Evolutionary conservation across 352 stramenopile genomes (phyloP).

Genomic region (Phytophthora europaea): DNA sequence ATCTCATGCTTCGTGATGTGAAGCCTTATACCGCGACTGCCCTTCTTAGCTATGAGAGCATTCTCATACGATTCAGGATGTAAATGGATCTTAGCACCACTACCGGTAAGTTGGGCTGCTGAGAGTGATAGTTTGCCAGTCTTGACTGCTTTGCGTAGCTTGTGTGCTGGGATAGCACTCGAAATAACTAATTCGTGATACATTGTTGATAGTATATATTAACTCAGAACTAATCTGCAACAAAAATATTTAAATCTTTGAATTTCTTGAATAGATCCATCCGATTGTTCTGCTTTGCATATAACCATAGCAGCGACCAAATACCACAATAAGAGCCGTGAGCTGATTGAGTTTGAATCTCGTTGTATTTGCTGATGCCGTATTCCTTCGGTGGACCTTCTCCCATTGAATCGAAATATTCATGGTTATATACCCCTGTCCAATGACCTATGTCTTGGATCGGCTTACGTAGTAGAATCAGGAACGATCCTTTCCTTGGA

Average conservation of each 20-base stretch:
- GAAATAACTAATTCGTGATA: background rate
- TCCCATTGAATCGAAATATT: constrained; percentile 1
- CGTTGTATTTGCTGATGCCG: constrained; percentile 2
- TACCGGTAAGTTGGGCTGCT: background rate
- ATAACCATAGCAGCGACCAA: background rate
- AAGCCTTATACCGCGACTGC: background rate
- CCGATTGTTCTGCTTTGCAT: background rate
- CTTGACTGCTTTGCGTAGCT: background rate
- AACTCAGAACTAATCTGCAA: background rate
- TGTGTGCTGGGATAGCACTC: background rate
- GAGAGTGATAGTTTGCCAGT: background rate
- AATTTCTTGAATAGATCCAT: background rate
- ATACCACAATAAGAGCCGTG: background rate
- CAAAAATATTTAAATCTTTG: constrained; percentile 1
- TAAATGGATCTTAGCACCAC: background rate
- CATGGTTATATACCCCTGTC: background rate
- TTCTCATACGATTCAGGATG: background rate
- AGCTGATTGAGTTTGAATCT: constrained; percentile 1
- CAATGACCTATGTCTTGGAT: constrained; percentile 1
- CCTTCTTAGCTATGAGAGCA: background rate
- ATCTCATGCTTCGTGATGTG: too few species aligned
- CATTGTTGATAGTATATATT: constrained; percentile 1
- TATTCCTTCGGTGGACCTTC: background rate
- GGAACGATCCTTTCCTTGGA: too few species aligned
- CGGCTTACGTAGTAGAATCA: too few species aligned